These are phyloP conservation scores for Abrus precatorius DNA, from an alignment of 306 rosid genomes.

Conservation along the genomic window DNA sequence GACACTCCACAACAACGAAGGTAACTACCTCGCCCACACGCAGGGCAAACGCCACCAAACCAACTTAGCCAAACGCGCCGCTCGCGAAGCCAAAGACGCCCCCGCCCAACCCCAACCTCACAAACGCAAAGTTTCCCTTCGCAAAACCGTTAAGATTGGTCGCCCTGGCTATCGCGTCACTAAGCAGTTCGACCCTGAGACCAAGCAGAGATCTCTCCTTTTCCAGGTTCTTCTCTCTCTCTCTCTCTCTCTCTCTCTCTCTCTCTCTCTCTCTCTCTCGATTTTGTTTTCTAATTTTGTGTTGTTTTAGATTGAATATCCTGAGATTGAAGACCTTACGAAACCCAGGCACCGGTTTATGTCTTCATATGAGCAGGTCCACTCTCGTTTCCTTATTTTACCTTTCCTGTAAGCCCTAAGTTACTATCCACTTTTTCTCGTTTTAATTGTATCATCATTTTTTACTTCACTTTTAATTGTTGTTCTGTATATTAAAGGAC, in stretches of 20 bases:
- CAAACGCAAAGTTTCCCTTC: constrained; percentile 82
- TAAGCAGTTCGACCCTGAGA: constrained; percentile 90
- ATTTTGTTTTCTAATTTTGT: not conserved
- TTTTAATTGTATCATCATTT: too few relatives aligned
- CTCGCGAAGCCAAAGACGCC: constrained; percentile 97
- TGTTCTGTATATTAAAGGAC: too few relatives aligned
- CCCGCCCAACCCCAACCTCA: constrained; percentile 99
- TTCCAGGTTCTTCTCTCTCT: constrained; percentile 58
- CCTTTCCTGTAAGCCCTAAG: too few relatives aligned
- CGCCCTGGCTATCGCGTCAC: constrained; percentile 96
- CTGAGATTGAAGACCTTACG: constrained; percentile 91
- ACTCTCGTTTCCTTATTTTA: constrained; percentile 3
- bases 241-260: too few relatives aligned
- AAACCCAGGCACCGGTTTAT: constrained; percentile 96
- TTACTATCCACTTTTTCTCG: too few relatives aligned
- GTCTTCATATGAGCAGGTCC: constrained; percentile 98
- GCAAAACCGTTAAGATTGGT: constrained; percentile 95
- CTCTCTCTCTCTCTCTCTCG: too few relatives aligned
- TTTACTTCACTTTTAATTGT: too few relatives aligned
- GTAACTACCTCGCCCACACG: constrained; percentile 95
- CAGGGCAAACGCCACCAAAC: constrained; percentile 98
- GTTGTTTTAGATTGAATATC: constrained; percentile 84
- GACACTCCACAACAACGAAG: constrained; percentile 95
- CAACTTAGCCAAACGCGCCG: constrained; percentile 91
- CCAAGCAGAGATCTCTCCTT: constrained; percentile 93